Evolutionary conservation across 495 filamentous ascomycete species (phyloP).

Genomic region (Aspergillus sclerotioniger): DNA sequence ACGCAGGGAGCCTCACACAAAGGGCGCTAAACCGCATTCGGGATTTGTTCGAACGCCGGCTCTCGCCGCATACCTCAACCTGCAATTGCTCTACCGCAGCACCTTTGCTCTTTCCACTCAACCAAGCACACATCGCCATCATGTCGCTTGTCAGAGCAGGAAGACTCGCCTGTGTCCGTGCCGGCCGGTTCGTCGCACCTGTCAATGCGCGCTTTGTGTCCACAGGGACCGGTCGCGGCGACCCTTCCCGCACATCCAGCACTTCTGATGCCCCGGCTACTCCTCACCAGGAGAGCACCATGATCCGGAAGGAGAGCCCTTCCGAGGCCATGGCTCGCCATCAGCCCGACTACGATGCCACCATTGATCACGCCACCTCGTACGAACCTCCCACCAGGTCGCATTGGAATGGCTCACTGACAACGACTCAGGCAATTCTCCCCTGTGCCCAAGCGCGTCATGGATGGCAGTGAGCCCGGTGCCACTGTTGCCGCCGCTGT

Average conservation of each 20-base stretch:
- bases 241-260: conserved; percentile 37
- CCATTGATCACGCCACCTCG: conserved; percentile 79
- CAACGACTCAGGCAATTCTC: conserved; percentile 67
- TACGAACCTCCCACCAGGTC: conserved; percentile 39
- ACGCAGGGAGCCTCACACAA: conserved; percentile 27
- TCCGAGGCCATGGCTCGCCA: conserved; percentile 56
- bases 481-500: conserved; percentile 74
- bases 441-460: conserved; percentile 79
- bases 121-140: conserved; percentile 23
- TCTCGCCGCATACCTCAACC: conserved; percentile 39
- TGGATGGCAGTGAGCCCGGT: conserved; percentile 86
- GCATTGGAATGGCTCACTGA: conserved; percentile 22
- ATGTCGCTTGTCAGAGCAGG: conserved; percentile 49
- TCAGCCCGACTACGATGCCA: conserved; percentile 75
- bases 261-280: conserved; percentile 42
- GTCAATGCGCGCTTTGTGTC: conserved; percentile 41
- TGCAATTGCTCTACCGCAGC: conserved; percentile 21
- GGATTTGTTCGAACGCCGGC: conserved; percentile 36
- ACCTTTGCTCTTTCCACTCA: conserved; percentile 20
- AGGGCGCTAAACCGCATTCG: conserved; percentile 43
- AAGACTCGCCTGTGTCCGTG: conserved; percentile 38
- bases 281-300: conserved; percentile 35
- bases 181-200: conserved; percentile 29
- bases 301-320: conserved; percentile 54
- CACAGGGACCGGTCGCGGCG: conserved; percentile 17